A percentile compares a stretch with the other conserved stretches of the same genome.
These are phyloP conservation scores for Ampelomyces quisqualis DNA, from an alignment of 2,329 filamentous ascomycete genomes.

Conservation along the genomic window DNA sequence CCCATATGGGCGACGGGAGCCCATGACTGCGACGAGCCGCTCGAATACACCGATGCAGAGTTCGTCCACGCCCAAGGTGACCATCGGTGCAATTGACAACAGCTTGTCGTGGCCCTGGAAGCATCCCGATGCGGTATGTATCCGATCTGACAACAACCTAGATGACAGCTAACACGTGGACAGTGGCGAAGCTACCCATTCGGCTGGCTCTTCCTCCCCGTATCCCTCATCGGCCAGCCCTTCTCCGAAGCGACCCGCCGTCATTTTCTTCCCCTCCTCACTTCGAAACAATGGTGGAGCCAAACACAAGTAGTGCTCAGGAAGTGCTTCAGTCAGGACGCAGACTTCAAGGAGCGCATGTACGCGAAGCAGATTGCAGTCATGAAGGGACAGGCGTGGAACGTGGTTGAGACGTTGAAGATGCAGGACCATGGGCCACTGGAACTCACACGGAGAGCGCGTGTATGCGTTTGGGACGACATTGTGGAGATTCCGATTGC, in stretches of 20 bases:
- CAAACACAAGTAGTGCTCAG: constrained; percentile 87
- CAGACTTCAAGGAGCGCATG: constrained; percentile 98
- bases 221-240: constrained; percentile 91
- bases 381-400: constrained; percentile 99
- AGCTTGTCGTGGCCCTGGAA: constrained; percentile 99
- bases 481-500: constrained; percentile 93
- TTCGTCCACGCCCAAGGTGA: constrained; percentile 60
- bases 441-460: constrained; percentile 83
- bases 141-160: constrained; percentile 18
- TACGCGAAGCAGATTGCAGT: constrained; percentile 97
- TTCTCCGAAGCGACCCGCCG: constrained; percentile 92
- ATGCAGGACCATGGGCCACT: constrained; percentile 87
- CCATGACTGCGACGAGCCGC: constrained; percentile 73
- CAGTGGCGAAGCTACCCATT: constrained; percentile 88
- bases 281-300: constrained; percentile 94
- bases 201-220: constrained; percentile 95
- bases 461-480: constrained; percentile 98
- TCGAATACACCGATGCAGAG: constrained; percentile 58
- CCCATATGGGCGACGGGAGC: constrained; percentile 75
- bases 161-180: constrained; percentile 12
- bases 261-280: constrained; percentile 93
- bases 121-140: constrained; percentile 79
- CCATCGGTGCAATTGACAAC: constrained; percentile 93
- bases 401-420: constrained; percentile 96
- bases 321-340: constrained; percentile 84